These are phyloP conservation scores for Fusarium staphyleae DNA, from an alignment of 2,329 filamentous ascomycete species.

Conservation along the genomic window DNA sequence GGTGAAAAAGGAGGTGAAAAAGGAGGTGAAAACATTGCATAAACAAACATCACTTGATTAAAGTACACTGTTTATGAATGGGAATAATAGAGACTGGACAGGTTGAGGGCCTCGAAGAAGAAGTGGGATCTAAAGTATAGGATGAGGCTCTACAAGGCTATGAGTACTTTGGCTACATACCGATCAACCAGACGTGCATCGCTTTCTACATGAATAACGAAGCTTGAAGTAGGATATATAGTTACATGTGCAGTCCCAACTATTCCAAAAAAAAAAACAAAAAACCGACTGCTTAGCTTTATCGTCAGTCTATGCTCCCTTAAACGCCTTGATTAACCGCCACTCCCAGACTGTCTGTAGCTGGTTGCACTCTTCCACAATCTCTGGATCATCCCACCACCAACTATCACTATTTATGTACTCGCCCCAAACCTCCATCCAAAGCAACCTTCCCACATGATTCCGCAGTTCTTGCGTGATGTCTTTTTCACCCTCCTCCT, in stretches of 20 bases:
- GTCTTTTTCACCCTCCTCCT: conserved; percentile 42
- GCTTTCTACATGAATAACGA: too few species aligned
- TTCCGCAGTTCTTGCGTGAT: conserved; percentile 57
- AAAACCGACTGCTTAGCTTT: too few species aligned
- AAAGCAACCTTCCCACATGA: conserved; percentile 62
- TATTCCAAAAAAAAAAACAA: too few species aligned
- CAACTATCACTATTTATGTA: conserved; percentile 57
- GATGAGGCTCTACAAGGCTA: conserved; percentile 40
- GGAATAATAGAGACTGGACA: conserved; percentile 50
- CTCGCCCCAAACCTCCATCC: conserved; percentile 66
- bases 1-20: too few species aligned
- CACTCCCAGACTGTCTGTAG: conserved; percentile 66
- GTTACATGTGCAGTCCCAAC: too few species aligned
- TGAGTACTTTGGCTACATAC: neutral
- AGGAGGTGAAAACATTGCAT: too few species aligned
- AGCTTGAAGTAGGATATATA: too few species aligned
- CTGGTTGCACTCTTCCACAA: conserved; percentile 61
- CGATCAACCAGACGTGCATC: too few species aligned
- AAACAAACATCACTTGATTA: too few species aligned
- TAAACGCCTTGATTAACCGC: conserved; percentile 61
- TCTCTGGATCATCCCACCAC: conserved; percentile 68
- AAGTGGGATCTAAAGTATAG: conserved; percentile 53
- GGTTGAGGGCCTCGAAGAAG: conserved; percentile 53
- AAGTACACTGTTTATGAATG: conserved; percentile 23
- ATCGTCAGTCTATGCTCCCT: conserved; percentile 41